These are phyloP conservation scores for Zasmidium citrigriseum DNA, from an alignment of 2,329 filamentous ascomycete species.

Conservation along the genomic window DNA sequence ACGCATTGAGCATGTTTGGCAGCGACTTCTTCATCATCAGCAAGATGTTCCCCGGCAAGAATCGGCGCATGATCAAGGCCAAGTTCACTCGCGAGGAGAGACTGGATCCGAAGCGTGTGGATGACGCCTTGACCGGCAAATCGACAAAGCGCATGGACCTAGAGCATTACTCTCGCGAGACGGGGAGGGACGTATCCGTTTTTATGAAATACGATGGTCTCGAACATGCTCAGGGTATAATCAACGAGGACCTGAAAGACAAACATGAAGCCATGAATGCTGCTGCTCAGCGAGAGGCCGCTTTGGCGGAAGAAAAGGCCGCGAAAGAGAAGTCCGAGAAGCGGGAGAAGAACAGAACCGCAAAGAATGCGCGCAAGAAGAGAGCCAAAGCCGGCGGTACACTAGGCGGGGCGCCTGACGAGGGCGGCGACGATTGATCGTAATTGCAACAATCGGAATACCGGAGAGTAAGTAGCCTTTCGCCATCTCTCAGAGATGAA, in stretches of 20 bases:
- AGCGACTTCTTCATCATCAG: slow-evolving; percentile 82
- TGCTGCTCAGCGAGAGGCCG: slow-evolving; percentile 37
- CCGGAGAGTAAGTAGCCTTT: too few relatives aligned
- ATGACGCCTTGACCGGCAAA: slow-evolving; percentile 57
- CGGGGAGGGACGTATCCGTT: slow-evolving; percentile 37
- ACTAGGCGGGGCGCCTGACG: slow-evolving; percentile 24
- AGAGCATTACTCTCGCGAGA: slow-evolving; percentile 41
- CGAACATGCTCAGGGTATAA: slow-evolving; percentile 37
- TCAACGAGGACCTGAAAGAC: slow-evolving; percentile 32
- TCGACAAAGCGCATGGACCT: slow-evolving; percentile 43
- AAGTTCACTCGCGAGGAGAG: slow-evolving; percentile 82
- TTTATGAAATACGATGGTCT: slow-evolving; percentile 40
- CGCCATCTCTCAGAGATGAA: too few relatives aligned
- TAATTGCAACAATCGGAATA: too few relatives aligned
- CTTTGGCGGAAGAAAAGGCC: slow-evolving; percentile 35
- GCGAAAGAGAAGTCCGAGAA: slow-evolving; percentile 35
- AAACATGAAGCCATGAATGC: slow-evolving; percentile 36
- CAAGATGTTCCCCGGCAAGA: slow-evolving; percentile 72
- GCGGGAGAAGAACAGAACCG: slow-evolving; percentile 32
- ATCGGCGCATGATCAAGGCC: slow-evolving; percentile 72
- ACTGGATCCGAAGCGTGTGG: slow-evolving; percentile 63
- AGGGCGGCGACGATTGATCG: slow-evolving; percentile 4
- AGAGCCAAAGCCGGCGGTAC: slow-evolving; percentile 26
- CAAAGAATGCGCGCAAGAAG: slow-evolving; percentile 34
- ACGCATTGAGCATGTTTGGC: slow-evolving; percentile 72